These are phyloP conservation scores for Brassica balearica DNA, from an alignment of 441 rosid species.

Conservation along the genomic window DNA sequence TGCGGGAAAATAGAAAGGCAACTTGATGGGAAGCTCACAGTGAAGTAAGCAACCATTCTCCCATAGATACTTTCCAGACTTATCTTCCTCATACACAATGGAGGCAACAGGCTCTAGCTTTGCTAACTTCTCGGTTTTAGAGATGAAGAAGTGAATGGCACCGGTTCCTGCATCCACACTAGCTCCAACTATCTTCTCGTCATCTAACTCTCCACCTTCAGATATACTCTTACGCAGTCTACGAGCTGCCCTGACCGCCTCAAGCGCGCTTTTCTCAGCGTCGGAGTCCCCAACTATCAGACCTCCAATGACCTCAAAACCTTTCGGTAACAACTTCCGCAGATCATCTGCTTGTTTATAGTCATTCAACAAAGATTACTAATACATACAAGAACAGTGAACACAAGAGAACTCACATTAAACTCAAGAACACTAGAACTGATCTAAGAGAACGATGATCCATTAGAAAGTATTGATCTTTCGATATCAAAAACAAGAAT, in stretches of 20 bases:
- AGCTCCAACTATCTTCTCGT: constrained; percentile 59
- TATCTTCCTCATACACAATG: constrained; percentile 67
- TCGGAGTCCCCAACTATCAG: constrained; percentile 55
- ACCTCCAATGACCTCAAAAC: constrained; percentile 82
- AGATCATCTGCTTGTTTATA: constrained; percentile 65
- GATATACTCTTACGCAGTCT: constrained; percentile 58
- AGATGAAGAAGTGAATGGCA: constrained; percentile 60
- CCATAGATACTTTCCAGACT: constrained; percentile 71
- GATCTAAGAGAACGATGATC: constrained; percentile 8
- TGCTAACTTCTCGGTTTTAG: constrained; percentile 46
- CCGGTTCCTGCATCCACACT: constrained; percentile 55
- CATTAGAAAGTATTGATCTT: background rate
- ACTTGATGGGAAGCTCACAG: constrained; percentile 69
- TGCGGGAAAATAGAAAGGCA: constrained; percentile 68
- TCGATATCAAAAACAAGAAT: background rate
- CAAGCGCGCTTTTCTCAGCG: constrained; percentile 52
- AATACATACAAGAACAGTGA: background rate
- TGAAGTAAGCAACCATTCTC: constrained; percentile 84
- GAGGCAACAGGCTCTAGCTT: constrained; percentile 54
- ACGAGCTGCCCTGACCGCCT: constrained; percentile 61
- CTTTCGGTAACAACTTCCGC: constrained; percentile 64
- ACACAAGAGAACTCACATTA: background rate
- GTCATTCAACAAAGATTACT: background rate
- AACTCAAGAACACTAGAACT: constrained; percentile 1
- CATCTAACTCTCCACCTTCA: constrained; percentile 46